Evolutionary conservation across 106 monocot species (phyloP).

Genomic region (Dendrobium officinale): DNA sequence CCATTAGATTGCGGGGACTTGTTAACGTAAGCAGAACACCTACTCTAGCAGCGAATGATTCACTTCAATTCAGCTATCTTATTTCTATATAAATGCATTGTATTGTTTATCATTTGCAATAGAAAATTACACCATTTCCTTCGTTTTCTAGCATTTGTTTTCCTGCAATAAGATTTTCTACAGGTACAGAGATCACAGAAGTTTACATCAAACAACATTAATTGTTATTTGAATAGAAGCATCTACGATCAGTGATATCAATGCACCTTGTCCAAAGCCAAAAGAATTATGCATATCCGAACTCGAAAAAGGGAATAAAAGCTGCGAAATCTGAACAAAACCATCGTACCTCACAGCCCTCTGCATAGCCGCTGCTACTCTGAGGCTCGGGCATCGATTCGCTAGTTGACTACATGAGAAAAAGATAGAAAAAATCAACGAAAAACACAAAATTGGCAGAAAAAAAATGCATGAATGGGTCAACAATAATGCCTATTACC

Average conservation of each 20-base stretch:
- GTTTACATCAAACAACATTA: not conserved
- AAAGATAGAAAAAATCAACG: not conserved
- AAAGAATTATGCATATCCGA: not conserved
- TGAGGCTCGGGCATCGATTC: slow-evolving; percentile 2
- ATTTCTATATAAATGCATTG: no score
- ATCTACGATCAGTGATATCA: no score
- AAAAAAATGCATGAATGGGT: not conserved
- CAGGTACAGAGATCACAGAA: no score
- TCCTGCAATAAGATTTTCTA: no score
- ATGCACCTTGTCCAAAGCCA: not conserved
- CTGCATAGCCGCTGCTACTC: not conserved
- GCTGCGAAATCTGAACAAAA: not conserved
- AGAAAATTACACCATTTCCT: no score
- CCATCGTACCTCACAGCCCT: not conserved
- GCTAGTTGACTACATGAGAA: not conserved
- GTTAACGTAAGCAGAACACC: no score
- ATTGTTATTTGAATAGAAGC: not conserved
- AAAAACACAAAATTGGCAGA: not conserved
- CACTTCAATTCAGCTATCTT: no score
- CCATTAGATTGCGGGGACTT: no score
- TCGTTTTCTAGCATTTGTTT: no score
- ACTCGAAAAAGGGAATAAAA: not conserved
- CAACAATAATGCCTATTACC: not conserved
- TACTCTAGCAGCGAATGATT: no score
- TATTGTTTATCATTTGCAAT: no score